Percentiles rank a stretch among this genome's conserved stretches.
These are phyloP conservation scores for Rhizopogon roseolus DNA, from an alignment of 768 basidiomycete species.

Conservation along the genomic window DNA sequence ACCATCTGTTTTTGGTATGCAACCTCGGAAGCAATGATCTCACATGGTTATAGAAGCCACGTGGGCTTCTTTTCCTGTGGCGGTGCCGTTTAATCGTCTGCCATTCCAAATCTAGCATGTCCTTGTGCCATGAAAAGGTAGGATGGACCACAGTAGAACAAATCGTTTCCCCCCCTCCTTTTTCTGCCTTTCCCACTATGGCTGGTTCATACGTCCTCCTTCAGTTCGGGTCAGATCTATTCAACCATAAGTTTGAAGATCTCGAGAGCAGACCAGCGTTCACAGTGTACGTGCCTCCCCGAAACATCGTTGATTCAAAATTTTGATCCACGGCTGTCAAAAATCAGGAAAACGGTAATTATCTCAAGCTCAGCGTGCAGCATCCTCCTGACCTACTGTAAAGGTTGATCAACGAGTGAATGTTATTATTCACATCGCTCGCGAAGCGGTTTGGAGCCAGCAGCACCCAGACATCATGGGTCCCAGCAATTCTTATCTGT, in stretches of 20 bases:
- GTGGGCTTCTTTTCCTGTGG: conserved; percentile 26
- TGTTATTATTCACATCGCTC: conserved; percentile 55
- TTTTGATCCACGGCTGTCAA: not conserved
- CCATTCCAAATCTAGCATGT: conserved; percentile 34
- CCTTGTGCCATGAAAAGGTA: conserved; percentile 36
- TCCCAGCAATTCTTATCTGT: conserved; percentile 73
- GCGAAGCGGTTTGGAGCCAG: conserved; percentile 63
- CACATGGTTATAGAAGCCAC: too few species aligned
- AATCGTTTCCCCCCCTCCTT: conserved; percentile 12
- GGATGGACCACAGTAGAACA: conserved; percentile 10
- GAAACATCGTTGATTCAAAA: conserved; percentile 4
- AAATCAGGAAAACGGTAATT: conserved; percentile 16
- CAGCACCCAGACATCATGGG: conserved; percentile 72
- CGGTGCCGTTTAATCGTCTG: conserved; percentile 21
- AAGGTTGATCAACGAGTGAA: conserved; percentile 58
- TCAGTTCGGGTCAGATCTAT: conserved; percentile 63
- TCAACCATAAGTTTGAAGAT: conserved; percentile 59
- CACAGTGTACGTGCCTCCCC: conserved; percentile 47
- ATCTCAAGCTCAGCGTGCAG: not conserved
- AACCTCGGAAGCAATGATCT: too few species aligned
- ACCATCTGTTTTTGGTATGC: too few species aligned
- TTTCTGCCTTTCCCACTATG: conserved; percentile 24
- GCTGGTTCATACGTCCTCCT: conserved; percentile 43
- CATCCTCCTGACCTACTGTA: not conserved
- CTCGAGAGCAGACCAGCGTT: conserved; percentile 60